Evolutionary conservation across 164 flowering plant species (phyloP).

Genomic region (Umbellularia californica): DNA sequence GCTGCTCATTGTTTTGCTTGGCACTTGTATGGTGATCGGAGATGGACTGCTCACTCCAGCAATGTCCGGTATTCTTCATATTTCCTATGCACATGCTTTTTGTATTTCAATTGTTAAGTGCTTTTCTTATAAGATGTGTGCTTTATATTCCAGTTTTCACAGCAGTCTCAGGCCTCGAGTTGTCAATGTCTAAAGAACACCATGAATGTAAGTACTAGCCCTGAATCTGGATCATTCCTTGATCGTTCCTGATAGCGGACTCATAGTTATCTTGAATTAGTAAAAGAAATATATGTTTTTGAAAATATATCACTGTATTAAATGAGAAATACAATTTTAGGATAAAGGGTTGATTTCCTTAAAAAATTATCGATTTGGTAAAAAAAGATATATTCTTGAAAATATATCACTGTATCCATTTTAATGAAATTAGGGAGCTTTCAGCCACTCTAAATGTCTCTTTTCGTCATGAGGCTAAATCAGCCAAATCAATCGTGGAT

Average conservation of each 20-base stretch:
- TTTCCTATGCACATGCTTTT: neutral
- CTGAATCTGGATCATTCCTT: neutral
- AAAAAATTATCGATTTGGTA: too few relatives aligned
- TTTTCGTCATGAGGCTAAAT: too few relatives aligned
- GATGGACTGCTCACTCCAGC: conserved; percentile 89
- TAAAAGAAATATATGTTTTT: too few relatives aligned
- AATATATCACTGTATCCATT: too few relatives aligned
- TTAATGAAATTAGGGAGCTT: too few relatives aligned
- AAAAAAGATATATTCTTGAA: too few relatives aligned
- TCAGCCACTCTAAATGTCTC: too few relatives aligned
- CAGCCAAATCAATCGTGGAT: too few relatives aligned
- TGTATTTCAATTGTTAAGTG: neutral
- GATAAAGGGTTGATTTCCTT: too few relatives aligned
- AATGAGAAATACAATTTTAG: neutral
- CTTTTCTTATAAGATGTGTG: neutral
- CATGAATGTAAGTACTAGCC: conserved; percentile 60
- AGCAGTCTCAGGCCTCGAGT: conserved; percentile 90
- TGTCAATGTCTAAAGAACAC: conserved; percentile 75
- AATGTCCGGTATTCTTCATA: conserved; percentile 53
- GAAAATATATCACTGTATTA: neutral
- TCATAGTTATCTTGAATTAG: neutral
- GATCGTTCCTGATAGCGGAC: neutral
- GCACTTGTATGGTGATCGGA: conserved; percentile 95
- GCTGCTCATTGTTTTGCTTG: conserved; percentile 71
- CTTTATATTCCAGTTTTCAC: conserved; percentile 52